Conservation (phyloP, 202 grass and related monocot species). For the Hordeum pubiflorum region DNA sequence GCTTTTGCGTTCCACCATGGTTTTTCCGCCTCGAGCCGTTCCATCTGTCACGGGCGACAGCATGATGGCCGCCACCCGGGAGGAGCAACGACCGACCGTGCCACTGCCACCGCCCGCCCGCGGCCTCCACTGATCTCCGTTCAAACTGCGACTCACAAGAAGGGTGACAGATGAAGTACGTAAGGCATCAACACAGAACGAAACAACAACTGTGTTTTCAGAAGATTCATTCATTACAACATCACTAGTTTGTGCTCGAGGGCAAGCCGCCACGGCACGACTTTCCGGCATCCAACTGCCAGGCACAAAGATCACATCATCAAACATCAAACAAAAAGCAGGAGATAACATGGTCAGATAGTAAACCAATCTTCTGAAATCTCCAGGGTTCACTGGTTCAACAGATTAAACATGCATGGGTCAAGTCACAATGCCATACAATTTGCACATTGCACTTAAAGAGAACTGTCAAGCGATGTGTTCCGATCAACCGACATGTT, state of each 20-base stretch:
- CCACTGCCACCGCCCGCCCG: too few relatives aligned
- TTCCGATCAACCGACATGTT: neutral
- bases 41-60: neutral
- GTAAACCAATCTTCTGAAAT: neutral
- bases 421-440: too few relatives aligned
- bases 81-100: neutral
- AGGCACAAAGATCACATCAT: neutral
- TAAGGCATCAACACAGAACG: neutral
- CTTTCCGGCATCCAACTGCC: too few relatives aligned
- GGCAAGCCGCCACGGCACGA: neutral
- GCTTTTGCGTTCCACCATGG: neutral
- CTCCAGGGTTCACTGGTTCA: neutral
- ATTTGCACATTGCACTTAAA: too few relatives aligned
- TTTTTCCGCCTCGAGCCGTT: neutral
- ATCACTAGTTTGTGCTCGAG: too few relatives aligned
- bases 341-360: neutral
- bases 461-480: neutral
- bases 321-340: neutral
- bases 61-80: neutral
- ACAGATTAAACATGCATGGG: neutral
- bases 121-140: neutral
- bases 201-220: neutral
- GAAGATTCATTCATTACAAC: neutral
- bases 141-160: neutral
- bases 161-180: neutral